Evolutionary conservation across 306 rosid species (phyloP).

Genomic region (Bauhinia variegata): DNA sequence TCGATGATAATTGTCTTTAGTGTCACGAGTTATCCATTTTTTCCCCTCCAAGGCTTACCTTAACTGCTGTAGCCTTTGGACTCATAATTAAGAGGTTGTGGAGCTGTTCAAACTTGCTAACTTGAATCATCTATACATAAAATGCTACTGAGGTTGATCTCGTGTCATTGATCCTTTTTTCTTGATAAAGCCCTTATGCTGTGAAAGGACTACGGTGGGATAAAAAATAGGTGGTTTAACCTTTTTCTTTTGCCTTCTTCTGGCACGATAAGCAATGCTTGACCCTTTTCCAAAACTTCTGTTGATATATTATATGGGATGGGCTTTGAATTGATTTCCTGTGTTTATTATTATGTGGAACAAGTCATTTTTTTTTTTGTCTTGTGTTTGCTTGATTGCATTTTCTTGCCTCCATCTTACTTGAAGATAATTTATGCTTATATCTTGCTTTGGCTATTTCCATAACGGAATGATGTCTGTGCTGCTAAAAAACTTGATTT

Average conservation of each 20-base stretch:
- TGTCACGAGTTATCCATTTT: too few relatives aligned
- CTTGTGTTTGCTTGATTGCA: conserved; percentile 11
- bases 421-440: background rate
- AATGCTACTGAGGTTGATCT: background rate
- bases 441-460: background rate
- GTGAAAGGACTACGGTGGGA: too few relatives aligned
- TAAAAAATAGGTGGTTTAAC: too few relatives aligned
- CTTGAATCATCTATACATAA: background rate
- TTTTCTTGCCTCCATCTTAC: background rate
- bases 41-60: background rate
- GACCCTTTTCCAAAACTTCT: too few relatives aligned
- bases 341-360: background rate
- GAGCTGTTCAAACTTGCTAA: background rate
- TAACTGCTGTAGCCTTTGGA: background rate
- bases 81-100: background rate
- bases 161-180: too few relatives aligned
- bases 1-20: too few relatives aligned
- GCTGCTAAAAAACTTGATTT: too few relatives aligned
- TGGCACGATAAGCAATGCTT: background rate
- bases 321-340: background rate
- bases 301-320: background rate
- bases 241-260: too few relatives aligned
- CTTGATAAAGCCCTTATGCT: background rate
- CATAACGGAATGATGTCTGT: too few relatives aligned
- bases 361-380: background rate